These are phyloP conservation scores for Ehretia macrophylla DNA, from an alignment of 257 asterid genomes.

Conservation along the genomic window DNA sequence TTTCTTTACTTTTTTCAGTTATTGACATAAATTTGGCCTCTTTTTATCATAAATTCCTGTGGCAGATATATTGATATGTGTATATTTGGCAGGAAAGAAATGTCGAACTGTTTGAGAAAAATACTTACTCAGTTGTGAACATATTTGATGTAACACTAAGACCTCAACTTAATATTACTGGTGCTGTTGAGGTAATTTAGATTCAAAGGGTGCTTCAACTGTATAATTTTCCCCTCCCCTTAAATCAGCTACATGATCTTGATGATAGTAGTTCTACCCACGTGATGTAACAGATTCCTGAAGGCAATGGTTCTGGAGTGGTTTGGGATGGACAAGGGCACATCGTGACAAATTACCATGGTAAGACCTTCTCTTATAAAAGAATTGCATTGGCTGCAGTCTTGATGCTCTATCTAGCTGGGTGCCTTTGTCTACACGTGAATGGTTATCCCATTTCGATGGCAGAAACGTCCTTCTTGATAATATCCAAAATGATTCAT, in stretches of 20 bases:
- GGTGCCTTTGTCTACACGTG: no score
- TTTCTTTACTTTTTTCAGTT: neutral
- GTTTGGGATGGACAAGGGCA: constrained; percentile 96
- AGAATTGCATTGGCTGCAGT: neutral
- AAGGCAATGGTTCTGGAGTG: constrained; percentile 97
- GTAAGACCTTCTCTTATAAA: constrained; percentile 32
- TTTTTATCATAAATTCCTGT: neutral
- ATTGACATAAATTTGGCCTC: neutral
- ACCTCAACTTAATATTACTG: constrained; percentile 80
- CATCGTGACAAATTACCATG: constrained; percentile 95
- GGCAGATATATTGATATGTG: constrained; percentile 47
- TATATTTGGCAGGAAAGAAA: constrained; percentile 80
- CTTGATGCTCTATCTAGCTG: no score
- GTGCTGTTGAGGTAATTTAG: constrained; percentile 74
- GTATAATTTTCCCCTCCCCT: neutral
- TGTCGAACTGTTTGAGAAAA: constrained; percentile 81
- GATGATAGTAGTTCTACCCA: neutral
- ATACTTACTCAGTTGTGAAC: constrained; percentile 93
- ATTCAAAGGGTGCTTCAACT: neutral
- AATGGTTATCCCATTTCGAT: no score
- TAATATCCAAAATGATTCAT: no score
- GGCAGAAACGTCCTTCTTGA: no score
- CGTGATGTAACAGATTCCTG: constrained; percentile 64
- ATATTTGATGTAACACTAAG: constrained; percentile 88
- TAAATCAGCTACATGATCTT: neutral